Evolutionary conservation across 257 asterid genomes (phyloP).

Genomic region (Gentiana dahurica): DNA sequence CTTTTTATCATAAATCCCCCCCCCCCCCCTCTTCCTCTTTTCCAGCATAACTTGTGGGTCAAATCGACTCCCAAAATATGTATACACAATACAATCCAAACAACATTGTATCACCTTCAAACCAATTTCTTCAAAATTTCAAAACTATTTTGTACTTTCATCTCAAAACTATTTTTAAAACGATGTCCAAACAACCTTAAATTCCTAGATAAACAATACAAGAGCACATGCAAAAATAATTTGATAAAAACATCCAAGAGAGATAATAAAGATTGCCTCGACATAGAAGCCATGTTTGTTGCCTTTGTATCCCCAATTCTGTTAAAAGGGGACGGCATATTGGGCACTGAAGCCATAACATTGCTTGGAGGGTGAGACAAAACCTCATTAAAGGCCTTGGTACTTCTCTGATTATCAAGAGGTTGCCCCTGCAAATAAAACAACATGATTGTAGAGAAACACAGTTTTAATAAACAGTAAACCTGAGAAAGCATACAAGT

Average conservation of each 20-base stretch:
- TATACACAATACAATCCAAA: no score
- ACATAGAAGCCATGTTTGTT: slow-evolving; percentile 29
- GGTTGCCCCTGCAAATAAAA: slow-evolving; percentile 42
- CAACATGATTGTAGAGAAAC: neutral
- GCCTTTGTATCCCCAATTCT: slow-evolving; percentile 30
- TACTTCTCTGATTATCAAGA: slow-evolving; percentile 34
- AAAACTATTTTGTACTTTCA: neutral
- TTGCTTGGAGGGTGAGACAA: slow-evolving; percentile 26
- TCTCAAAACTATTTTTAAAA: neutral
- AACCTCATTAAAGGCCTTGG: slow-evolving; percentile 22
- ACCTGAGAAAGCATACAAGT: neutral
- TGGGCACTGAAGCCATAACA: slow-evolving; percentile 23
- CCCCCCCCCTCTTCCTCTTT: no score
- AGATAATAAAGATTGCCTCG: slow-evolving; percentile 34
- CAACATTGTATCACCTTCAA: no score
- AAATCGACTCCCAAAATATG: no score
- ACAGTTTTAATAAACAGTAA: neutral
- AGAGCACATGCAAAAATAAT: neutral
- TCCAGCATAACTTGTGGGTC: no score
- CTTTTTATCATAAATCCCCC: no score
- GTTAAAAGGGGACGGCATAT: slow-evolving; percentile 26
- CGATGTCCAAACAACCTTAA: neutral
- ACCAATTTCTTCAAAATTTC: neutral
- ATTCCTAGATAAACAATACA: neutral
- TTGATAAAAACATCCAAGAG: neutral